These are phyloP conservation scores for Phytophthora foliorum DNA, from an alignment of 352 stramenopile genomes.

Conservation along the genomic window DNA sequence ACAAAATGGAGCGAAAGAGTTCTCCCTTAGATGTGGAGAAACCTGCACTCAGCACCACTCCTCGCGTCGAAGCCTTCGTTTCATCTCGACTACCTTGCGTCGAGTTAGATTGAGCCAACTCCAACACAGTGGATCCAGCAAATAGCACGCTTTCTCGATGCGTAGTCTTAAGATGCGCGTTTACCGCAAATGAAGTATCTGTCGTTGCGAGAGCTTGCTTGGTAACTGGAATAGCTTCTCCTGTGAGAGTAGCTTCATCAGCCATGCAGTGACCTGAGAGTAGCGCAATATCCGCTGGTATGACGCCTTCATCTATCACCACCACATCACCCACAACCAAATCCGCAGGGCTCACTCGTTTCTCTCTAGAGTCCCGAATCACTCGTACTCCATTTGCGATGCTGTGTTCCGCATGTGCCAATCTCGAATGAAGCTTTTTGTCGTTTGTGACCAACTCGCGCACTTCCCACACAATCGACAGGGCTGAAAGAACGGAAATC, in stretches of 20 bases:
- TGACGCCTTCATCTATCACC: slow-evolving; percentile 66
- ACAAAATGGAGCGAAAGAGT: slow-evolving; percentile 78
- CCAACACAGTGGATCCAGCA: slow-evolving; percentile 66
- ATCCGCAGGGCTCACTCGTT: slow-evolving; percentile 48
- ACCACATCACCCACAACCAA: slow-evolving; percentile 82
- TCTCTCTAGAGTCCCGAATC: slow-evolving; percentile 58
- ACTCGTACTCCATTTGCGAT: slow-evolving; percentile 69
- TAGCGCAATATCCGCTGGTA: slow-evolving; percentile 72
- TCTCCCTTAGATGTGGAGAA: slow-evolving; percentile 81
- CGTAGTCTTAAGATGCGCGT: slow-evolving; percentile 52
- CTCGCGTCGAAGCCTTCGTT: slow-evolving; percentile 45
- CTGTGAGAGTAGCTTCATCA: slow-evolving; percentile 84
- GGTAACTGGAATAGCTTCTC: slow-evolving; percentile 83
- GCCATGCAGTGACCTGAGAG: slow-evolving; percentile 72
- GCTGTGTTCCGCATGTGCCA: slow-evolving; percentile 66
- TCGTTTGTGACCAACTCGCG: slow-evolving; percentile 71
- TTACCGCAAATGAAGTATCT: slow-evolving; percentile 28
- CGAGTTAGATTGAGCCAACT: slow-evolving; percentile 35
- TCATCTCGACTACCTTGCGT: slow-evolving; percentile 36
- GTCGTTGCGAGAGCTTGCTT: slow-evolving; percentile 49
- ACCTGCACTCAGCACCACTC: slow-evolving; percentile 69
- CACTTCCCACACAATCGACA: slow-evolving; percentile 83
- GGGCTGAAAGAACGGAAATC: slow-evolving; percentile 66
- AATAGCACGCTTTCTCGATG: slow-evolving; percentile 65
- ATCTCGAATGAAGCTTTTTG: slow-evolving; percentile 58